Base-by-base conservation (phyloP, 2,329 filamentous ascomycete genomes). In the Mollisia scopiformis region DNA sequence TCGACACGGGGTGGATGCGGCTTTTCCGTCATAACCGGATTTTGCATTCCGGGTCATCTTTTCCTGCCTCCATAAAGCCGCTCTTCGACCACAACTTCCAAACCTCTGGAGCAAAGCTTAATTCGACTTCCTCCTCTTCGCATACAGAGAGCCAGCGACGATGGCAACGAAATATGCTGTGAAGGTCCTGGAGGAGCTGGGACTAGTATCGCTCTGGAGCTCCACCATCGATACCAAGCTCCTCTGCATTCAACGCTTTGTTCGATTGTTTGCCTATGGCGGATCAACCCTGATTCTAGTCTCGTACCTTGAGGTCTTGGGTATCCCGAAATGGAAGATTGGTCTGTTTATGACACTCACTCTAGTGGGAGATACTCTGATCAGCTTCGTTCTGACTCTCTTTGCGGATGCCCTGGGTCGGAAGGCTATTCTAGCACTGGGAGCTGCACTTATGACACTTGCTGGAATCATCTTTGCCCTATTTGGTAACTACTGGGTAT, bases 271-370 rank as follows among this genome's bases (percentile, higher is more conserved):
- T 62, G 87, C 85, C 6, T 89, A 88, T 68, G 87, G 86, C 55
- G 76, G 78, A 6, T 83, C 82, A 6, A 84, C 82, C 0, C 78
- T 88, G 3, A 79, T 87, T 58, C 78, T 87, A 5, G 85, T 84
- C 11, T 76, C 81, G 23, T 87, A 83, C 63, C 78, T 89, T 7
- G 76, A 77, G 14, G 77, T 75, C 1, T 75, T 88, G 1, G 77
- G 74, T 8, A 77, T 83, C 43, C 79, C 82, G 1, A 78, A 85
- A 60, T 76, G 79, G 0, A 75, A 75, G 31, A 84, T 85, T 61
- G 87, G 86, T 2, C 73, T 88, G 1, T 89, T 89, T 74, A 88
- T 89, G 86, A 88, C 85, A 0, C 71, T 88, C 63, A 89, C 87
- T 0, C 74, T 89, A 16, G 75, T 79, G 14, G 87, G 86, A 27